phyloP scores from a whole-genome alignment of 306 rosid genomes.

The Luffa aegyptiaca region DNA sequence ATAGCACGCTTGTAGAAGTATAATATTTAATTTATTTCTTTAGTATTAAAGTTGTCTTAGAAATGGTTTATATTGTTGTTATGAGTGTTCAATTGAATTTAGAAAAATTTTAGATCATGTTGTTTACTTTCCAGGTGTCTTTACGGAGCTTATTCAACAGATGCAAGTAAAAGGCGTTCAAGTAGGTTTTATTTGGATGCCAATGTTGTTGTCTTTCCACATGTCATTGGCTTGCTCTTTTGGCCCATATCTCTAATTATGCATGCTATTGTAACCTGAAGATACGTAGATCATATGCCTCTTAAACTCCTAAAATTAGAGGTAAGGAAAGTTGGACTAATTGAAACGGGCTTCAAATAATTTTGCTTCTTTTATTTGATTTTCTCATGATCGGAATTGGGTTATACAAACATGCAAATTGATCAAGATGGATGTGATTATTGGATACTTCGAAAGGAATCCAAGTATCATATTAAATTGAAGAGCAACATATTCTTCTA shows the following conservation, averaged over 20 bases:
- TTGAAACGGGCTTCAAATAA: neutral
- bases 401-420: neutral
- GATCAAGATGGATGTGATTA: neutral
- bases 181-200: slow-evolving; percentile 31
- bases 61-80: neutral
- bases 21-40: neutral
- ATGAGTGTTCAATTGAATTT: neutral
- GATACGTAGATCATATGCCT: neutral
- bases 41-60: neutral
- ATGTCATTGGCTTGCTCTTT: neutral
- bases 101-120: neutral
- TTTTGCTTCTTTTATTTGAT: neutral
- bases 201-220: neutral
- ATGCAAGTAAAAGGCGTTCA: slow-evolving; percentile 98
- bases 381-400: neutral
- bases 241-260: neutral
- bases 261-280: neutral
- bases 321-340: neutral
- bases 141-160: slow-evolving; percentile 96
- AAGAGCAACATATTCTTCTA: neutral
- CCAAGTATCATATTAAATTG: neutral
- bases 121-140: slow-evolving; percentile 58
- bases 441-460: neutral
- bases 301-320: neutral
- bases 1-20: neutral